Evolutionary conservation across 805 yeast species (phyloP).

Genomic region (Starmerella sirachaensis): DNA sequence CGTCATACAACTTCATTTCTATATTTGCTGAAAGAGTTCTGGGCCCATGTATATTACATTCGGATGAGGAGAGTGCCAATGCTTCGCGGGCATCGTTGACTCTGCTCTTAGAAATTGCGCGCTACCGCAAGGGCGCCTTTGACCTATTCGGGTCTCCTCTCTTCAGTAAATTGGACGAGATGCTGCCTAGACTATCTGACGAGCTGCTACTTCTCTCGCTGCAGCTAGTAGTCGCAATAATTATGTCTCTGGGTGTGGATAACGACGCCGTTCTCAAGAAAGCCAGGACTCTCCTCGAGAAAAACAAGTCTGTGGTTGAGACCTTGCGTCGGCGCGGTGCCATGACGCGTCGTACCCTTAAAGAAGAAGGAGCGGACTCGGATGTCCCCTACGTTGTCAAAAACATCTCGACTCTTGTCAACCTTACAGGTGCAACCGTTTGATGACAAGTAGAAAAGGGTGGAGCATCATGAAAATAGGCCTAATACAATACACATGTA

Average conservation of each 20-base stretch:
- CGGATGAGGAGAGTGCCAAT: conserved; percentile 34
- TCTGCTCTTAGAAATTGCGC: conserved; percentile 62
- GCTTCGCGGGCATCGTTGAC: conserved; percentile 48
- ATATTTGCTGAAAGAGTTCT: neutral
- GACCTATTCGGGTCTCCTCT: conserved; percentile 64
- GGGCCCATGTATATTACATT: neutral
- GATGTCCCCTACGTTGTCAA: conserved; percentile 5
- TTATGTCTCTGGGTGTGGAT: conserved; percentile 67
- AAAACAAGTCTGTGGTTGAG: conserved; percentile 30
- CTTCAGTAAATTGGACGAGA: conserved; percentile 48
- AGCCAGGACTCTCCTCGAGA: conserved; percentile 40
- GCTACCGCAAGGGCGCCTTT: conserved; percentile 64
- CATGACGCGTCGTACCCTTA: conserved; percentile 1
- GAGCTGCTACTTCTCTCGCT: conserved; percentile 64
- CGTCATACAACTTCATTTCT: conserved; percentile 44
- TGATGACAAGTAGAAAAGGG: no score
- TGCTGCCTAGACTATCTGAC: conserved; percentile 42
- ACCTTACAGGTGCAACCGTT: neutral
- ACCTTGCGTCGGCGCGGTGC: conserved; percentile 7
- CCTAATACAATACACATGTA: neutral
- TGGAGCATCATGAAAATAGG: no score
- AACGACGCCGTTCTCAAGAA: conserved; percentile 47
- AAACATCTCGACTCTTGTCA: conserved; percentile 1
- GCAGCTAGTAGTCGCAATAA: conserved; percentile 54
- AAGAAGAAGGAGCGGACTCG: conserved; percentile 1